Evolutionary conservation across 2,329 filamentous ascomycete genomes (phyloP).

Genomic region (Rutstroemia sp.): DNA sequence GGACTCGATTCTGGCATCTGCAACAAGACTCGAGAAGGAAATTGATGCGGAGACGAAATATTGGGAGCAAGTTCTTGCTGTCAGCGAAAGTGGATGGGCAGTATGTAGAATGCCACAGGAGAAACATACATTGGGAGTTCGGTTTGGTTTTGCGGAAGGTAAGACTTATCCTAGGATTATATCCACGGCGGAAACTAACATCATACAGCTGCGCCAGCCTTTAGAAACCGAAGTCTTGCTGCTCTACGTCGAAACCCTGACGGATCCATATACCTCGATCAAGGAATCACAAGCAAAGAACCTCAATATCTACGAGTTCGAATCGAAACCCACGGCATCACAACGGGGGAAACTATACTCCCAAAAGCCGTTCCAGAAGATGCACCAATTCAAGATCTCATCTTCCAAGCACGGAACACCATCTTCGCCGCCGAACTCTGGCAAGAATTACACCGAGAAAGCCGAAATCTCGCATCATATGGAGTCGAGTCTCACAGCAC

Average conservation of each 20-base stretch:
- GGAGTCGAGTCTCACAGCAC: conserved; percentile 52
- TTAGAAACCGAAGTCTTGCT: conserved; percentile 67
- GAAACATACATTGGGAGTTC: conserved; percentile 69
- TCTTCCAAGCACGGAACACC: conserved; percentile 70
- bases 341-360: conserved; percentile 49
- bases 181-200: conserved; percentile 24
- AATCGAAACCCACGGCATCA: conserved; percentile 48
- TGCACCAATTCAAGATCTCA: conserved; percentile 56
- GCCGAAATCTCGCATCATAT: conserved; percentile 62
- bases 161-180: conserved; percentile 1
- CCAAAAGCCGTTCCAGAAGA: conserved; percentile 49
- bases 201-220: conserved; percentile 44
- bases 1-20: conserved; percentile 65
- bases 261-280: conserved; percentile 69
- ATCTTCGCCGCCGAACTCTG: conserved; percentile 82
- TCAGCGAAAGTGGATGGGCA: conserved; percentile 81
- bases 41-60: conserved; percentile 76
- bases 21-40: conserved; percentile 66
- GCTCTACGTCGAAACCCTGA: conserved; percentile 68
- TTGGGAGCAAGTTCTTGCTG: conserved; percentile 77
- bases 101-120: conserved; percentile 71
- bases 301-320: conserved; percentile 60
- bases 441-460: conserved; percentile 80
- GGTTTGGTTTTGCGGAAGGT: conserved; percentile 77
- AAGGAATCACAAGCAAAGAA: conserved; percentile 38